Percentiles rank a stretch among this genome's conserved stretches.
These are phyloP conservation scores for Pyricularia pennisetigena DNA, from an alignment of 2,329 filamentous ascomycete species.

Conservation along the genomic window DNA sequence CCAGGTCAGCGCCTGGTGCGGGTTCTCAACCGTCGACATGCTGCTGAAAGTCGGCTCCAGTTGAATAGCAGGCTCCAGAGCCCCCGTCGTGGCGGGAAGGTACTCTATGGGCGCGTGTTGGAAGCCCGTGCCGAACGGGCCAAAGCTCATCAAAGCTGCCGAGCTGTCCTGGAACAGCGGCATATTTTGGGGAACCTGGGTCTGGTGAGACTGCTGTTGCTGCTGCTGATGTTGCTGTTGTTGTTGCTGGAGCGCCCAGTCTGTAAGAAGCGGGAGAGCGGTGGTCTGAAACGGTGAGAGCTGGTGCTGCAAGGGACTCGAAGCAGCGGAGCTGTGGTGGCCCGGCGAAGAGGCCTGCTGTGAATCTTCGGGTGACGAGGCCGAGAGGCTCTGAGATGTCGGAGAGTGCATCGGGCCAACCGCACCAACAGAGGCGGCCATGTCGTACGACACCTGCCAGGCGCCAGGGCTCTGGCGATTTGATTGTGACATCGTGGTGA, in stretches of 20 bases:
- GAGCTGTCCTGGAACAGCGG: conserved; percentile 47
- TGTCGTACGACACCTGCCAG: conserved; percentile 44
- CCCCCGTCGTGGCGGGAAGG: conserved; percentile 52
- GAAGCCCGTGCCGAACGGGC: conserved; percentile 29
- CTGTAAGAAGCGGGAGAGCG: conserved; percentile 42
- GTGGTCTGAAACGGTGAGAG: conserved; percentile 45
- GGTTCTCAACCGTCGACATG: conserved; percentile 42
- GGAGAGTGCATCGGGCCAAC: conserved; percentile 25
- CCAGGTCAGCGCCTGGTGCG: conserved; percentile 49
- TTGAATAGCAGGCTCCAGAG: conserved; percentile 49
- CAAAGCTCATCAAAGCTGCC: conserved; percentile 41
- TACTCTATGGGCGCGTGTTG: conserved; percentile 42
- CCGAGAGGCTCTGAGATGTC: conserved; percentile 30
- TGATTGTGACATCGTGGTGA: conserved; percentile 25
- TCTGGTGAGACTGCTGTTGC: conserved; percentile 18
- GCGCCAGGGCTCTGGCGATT: conserved; percentile 27
- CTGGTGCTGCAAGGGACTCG: conserved; percentile 44
- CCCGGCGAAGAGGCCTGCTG: conserved; percentile 36
- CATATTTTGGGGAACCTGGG: conserved; percentile 34
- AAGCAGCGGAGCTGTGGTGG: conserved; percentile 35
- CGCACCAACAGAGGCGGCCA: conserved; percentile 20
- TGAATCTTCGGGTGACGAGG: conserved; percentile 42
- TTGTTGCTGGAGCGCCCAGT: conserved; percentile 52
- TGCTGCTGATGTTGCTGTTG: conserved; percentile 29
- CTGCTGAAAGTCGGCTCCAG: conserved; percentile 54